Base-by-base conservation (phyloP, 768 basidiomycete species). In the Gloeostereum incarnatum region DNA sequence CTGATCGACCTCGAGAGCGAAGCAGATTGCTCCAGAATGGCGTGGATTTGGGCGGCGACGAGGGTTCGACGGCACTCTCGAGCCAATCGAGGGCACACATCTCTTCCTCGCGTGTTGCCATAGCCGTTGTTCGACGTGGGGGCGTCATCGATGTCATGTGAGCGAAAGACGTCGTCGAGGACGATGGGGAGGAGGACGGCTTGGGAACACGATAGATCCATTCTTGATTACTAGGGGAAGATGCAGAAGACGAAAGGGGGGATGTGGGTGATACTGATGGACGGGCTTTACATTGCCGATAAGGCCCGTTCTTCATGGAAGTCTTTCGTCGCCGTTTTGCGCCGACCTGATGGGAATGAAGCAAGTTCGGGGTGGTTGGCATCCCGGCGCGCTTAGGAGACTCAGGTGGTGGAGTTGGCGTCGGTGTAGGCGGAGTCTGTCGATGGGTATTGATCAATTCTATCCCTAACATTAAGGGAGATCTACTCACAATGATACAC, bases 141-240 rank as follows among this genome's bases (percentile, higher is more conserved):
- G n/a, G n/a, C n/a, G n/a, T n/a, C n/a, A n/a, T n/a, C n/a, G n/a
- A n/a, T n/a, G n/a, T n/a, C n/a, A n/a, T n/a, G n/a, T n/a, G n/a
- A n/a, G n/a, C n/a, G 19, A 34, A n/a, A 9, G 48, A 47, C 10
- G 46, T 45, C 8, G 46, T 43, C 36, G 43, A 31, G 29, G 39
- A 35, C 30, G 50, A 42, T 16, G 56, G 35, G n/a, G 45, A 13
- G 30, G 48, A 38, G 30, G 61, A 45, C 7, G 61, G 53, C 48
- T 59, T 65, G 32, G 66, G 63, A 22, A 57, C 61, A 31, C 70
- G 65, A 45, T 70, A 68, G 32, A 72, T 59, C 70, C 70, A 72
- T 47, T 69, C 65, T 16, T 62, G 60, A 23, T 56, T 57, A 27
- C 57, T 49, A 33, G 55, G 47, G 31, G 42, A 44, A 29, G 42